phyloP scores from a whole-genome alignment of 306 rosid genomes.

The Quercus agrifolia region DNA sequence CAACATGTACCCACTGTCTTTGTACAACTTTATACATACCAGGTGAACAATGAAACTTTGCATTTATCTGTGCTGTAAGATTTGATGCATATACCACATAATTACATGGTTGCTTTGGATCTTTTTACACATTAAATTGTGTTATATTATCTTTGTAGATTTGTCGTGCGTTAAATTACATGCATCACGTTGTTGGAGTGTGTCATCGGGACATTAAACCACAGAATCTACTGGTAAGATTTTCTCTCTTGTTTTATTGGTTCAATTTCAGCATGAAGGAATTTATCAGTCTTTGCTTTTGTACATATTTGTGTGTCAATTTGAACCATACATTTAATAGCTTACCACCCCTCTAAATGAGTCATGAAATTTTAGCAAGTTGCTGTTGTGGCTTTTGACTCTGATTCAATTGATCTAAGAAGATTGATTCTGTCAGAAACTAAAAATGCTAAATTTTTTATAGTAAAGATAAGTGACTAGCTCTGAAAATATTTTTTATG shows the following conservation, averaged over 20 bases:
- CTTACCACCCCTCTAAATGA: not conserved
- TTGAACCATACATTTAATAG: not conserved
- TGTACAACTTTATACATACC: slow-evolving; percentile 76
- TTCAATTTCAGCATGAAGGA: not conserved
- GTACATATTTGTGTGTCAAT: not conserved
- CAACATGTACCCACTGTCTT: slow-evolving; percentile 67
- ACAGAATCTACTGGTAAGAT: slow-evolving; percentile 75
- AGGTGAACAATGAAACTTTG: slow-evolving; percentile 41
- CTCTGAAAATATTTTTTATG: not conserved
- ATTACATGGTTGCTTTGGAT: slow-evolving; percentile 1
- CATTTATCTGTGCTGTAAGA: not conserved
- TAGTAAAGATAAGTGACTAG: not conserved
- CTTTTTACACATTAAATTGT: not conserved
- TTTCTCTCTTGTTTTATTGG: slow-evolving; percentile 3
- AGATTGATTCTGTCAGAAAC: not conserved
- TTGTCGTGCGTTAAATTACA: slow-evolving; percentile 81
- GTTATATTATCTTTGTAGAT: slow-evolving; percentile 54
- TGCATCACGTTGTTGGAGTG: slow-evolving; percentile 78
- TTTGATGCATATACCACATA: not conserved
- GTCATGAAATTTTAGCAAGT: not conserved
- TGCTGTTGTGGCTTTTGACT: not conserved
- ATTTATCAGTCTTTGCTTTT: not conserved
- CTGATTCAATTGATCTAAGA: not conserved
- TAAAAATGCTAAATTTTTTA: not conserved
- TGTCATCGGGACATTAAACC: slow-evolving; percentile 98